Evolutionary conservation across 495 filamentous ascomycete species (phyloP).

Genomic region (Penicillium simplicissimum): DNA sequence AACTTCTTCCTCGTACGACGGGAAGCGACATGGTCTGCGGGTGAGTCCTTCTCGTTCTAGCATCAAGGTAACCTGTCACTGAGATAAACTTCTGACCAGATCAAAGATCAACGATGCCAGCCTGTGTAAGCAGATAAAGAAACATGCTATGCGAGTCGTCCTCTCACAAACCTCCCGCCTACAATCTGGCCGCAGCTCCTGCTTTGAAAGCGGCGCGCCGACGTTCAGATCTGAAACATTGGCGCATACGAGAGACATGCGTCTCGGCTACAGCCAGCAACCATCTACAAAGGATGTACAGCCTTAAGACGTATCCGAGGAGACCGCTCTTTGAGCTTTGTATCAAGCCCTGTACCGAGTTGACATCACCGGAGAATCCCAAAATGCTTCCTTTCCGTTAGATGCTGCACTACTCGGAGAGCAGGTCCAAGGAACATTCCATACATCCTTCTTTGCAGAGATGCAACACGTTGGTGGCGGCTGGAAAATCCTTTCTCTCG

Average conservation of each 20-base stretch:
- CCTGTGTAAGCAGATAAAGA: not conserved
- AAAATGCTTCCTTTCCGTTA: not conserved
- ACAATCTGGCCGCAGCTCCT: not conserved
- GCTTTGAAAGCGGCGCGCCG: not conserved
- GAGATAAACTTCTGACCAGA: conserved; percentile 29
- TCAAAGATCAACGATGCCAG: conserved; percentile 9
- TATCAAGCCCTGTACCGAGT: not conserved
- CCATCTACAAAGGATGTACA: conserved; percentile 5
- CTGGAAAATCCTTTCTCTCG: conserved; percentile 10
- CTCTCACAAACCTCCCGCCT: conserved; percentile 6
- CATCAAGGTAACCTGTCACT: not conserved
- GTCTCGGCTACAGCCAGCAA: not conserved
- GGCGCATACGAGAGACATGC: not conserved
- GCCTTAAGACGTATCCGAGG: not conserved
- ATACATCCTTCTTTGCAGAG: conserved; percentile 45
- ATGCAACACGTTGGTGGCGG: conserved; percentile 27
- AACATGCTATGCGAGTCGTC: not conserved
- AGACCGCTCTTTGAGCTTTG: conserved; percentile 20
- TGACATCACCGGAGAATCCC: not conserved
- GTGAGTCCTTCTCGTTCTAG: conserved; percentile 21
- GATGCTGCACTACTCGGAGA: conserved; percentile 4
- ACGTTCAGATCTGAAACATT: not conserved
- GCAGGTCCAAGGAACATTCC: conserved; percentile 36
- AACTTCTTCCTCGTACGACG: conserved; percentile 34
- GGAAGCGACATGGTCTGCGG: conserved; percentile 28